phyloP scores from a whole-genome alignment of 2,329 filamentous ascomycete species.

The Emydomyces testavorans region DNA sequence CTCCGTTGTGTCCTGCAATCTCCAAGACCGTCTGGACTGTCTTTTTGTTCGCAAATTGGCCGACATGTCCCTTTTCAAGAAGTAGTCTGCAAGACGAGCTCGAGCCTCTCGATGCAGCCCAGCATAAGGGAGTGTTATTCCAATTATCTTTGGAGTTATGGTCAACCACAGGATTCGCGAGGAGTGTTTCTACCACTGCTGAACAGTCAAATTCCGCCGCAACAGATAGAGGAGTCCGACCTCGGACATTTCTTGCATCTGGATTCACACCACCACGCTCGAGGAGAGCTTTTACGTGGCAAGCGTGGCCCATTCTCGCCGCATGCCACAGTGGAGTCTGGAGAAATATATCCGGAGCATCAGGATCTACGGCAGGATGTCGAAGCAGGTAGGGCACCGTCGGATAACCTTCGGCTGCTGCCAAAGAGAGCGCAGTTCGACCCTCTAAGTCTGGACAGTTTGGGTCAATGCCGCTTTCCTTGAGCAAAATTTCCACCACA shows the following conservation, averaged over 20 bases:
- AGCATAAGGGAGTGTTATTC: slow-evolving; percentile 22
- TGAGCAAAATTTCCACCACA: too few relatives aligned
- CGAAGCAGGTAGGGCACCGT: neutral
- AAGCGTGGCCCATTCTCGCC: neutral
- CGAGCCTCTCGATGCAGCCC: neutral
- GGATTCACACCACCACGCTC: neutral
- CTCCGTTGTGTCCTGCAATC: neutral
- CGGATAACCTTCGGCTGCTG: neutral
- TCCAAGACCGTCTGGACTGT: too few relatives aligned
- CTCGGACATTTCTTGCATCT: neutral
- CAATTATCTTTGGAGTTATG: slow-evolving; percentile 26
- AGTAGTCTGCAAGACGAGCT: neutral
- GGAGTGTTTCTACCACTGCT: neutral
- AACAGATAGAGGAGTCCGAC: neutral
- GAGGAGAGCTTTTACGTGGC: neutral
- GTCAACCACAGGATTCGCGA: slow-evolving; percentile 23
- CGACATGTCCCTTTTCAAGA: neutral
- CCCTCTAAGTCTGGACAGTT: neutral
- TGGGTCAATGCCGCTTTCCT: neutral
- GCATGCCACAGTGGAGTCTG: slow-evolving; percentile 5
- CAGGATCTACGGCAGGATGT: neutral
- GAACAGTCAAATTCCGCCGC: neutral
- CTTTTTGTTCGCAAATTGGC: too few relatives aligned
- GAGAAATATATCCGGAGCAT: neutral
- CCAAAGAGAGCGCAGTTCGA: neutral